These are phyloP conservation scores for Spathaspora sp. DNA, from an alignment of 1,139 yeast genomes.

Conservation along the genomic window DNA sequence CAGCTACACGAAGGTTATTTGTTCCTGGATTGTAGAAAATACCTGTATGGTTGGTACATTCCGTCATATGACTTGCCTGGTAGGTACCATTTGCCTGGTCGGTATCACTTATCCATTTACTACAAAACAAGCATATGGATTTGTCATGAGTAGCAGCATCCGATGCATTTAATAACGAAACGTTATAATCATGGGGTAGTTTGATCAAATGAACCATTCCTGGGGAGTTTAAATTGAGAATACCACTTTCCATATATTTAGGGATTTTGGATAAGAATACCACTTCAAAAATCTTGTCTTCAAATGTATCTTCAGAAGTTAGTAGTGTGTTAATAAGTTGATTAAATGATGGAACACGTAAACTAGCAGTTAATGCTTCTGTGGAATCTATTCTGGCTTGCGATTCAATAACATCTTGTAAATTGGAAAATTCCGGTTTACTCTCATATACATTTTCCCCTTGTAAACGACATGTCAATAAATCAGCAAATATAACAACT, in stretches of 20 bases:
- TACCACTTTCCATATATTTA: constrained; percentile 21
- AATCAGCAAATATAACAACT: constrained; percentile 33
- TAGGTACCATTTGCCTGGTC: constrained; percentile 14
- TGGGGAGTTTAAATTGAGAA: constrained; percentile 35
- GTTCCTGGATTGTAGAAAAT: constrained; percentile 44
- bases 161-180: constrained; percentile 22
- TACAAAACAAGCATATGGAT: constrained; percentile 36
- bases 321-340: constrained; percentile 17
- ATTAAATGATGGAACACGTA: constrained; percentile 23
- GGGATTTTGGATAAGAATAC: constrained; percentile 29
- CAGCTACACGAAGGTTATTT: constrained; percentile 31
- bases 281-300: constrained; percentile 23
- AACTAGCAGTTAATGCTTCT: constrained; percentile 20
- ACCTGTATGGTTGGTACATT: constrained; percentile 31
- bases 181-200: constrained; percentile 36
- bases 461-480: constrained; percentile 25
- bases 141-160: constrained; percentile 25
- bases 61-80: constrained; percentile 23
- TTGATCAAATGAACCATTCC: constrained; percentile 40
- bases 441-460: constrained; percentile 28
- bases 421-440: constrained; percentile 16
- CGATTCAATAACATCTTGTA: constrained; percentile 11
- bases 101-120: constrained; percentile 19
- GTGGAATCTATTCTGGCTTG: constrained; percentile 5
- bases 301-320: constrained; percentile 19